Evolutionary conservation across 371 early-diverging fungal species (phyloP).

Genomic region (Mucor racemosus): DNA sequence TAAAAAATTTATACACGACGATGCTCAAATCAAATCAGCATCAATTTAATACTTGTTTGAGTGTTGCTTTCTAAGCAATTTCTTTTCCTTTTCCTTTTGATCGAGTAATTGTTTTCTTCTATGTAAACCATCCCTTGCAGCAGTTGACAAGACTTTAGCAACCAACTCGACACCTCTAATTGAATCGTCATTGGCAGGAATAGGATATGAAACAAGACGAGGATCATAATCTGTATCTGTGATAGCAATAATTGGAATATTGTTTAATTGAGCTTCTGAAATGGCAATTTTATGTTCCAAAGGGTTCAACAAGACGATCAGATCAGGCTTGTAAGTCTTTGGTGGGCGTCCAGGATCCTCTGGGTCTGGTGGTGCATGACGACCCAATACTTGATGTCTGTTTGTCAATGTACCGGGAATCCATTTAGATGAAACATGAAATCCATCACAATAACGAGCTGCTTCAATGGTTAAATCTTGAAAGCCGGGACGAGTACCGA

Average conservation of each 20-base stretch:
- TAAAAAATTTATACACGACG: not conserved
- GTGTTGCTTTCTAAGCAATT: constrained; percentile 27
- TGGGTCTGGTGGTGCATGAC: constrained; percentile 62
- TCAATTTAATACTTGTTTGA: constrained; percentile 11
- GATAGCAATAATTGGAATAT: constrained; percentile 91
- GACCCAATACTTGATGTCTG: constrained; percentile 73
- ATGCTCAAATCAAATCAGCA: not conserved
- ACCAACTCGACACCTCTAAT: constrained; percentile 80
- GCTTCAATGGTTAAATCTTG: constrained; percentile 79
- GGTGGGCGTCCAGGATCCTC: constrained; percentile 57
- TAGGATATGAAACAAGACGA: constrained; percentile 88
- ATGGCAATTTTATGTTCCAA: constrained; percentile 82
- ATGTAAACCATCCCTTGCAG: constrained; percentile 73
- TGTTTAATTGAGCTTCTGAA: constrained; percentile 78
- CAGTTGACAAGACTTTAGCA: constrained; percentile 81
- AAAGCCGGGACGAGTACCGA: constrained; percentile 80
- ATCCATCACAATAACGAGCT: constrained; percentile 78
- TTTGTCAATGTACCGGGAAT: constrained; percentile 93
- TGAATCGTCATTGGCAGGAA: constrained; percentile 96
- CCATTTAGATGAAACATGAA: constrained; percentile 86
- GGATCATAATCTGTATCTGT: constrained; percentile 96
- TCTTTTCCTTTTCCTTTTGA: constrained; percentile 42
- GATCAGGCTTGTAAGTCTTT: constrained; percentile 81
- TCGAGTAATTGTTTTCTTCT: constrained; percentile 48
- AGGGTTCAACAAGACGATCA: constrained; percentile 88